Evolutionary conservation across 2,329 filamentous ascomycete genomes (phyloP), one percentile per base, ranked within the genome.

Genomic region (Trichophyton schoenleinii): DNA sequence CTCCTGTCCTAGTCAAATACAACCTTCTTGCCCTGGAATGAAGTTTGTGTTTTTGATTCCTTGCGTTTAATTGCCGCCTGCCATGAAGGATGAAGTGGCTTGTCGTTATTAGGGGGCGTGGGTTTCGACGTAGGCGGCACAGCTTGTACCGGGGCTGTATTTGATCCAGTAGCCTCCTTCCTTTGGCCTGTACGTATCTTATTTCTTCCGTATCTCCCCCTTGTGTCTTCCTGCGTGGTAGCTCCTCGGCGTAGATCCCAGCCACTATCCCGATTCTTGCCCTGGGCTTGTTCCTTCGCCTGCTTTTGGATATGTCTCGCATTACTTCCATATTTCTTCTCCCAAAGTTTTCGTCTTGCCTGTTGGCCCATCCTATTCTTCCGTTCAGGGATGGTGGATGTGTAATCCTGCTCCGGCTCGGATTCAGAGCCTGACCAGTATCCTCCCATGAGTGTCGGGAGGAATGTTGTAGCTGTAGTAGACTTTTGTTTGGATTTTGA

Each of bases 281-380:
- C 69, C 58, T 70, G 66, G 11, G 28, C 8, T 55, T 52, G 46
- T 52, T 70, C 68, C 44, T 69, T 60, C 41, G 68, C 65, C 63
- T 75, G 68, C 9, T 79, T 77, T 65, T 79, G 75, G 2, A 85
- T 57, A 67, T 86, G 83, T 61, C 84, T 85, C 1, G 83, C 84
- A 55, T 75, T 76, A 0, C 74, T 71, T 1, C 83, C 83, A 64
- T 75, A 85, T 67, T 86, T 86, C 71, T 83, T 80, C 71, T 86
- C 84, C 72, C 81, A 83, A 9, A 86, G 75, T 31, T 79, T 76
- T 58, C 82, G 82, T 41, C 84, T 78, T 9, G 82, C 84, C 63
- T 82, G 79, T 68, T 87, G 84, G 36, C 84, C 84, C 66, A 83
- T 80, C 13, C 84, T 75, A 68, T 87, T 86, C 70, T 84, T 85